These are phyloP conservation scores for Phialocephala sp. DNA, from an alignment of 2,329 filamentous ascomycete species.

Conservation along the genomic window DNA sequence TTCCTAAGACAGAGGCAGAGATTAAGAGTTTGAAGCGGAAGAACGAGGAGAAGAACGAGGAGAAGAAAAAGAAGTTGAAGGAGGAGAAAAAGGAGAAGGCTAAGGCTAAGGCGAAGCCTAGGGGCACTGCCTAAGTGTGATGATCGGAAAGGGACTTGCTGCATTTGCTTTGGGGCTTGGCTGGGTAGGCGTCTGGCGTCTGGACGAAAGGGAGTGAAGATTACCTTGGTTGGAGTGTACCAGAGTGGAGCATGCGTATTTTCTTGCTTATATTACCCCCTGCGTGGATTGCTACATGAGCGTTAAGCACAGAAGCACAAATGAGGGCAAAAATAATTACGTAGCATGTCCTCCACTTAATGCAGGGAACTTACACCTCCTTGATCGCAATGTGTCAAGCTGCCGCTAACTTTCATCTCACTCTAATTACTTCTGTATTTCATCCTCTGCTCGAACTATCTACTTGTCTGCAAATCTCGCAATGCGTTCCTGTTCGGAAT, in stretches of 20 bases:
- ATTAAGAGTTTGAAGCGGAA: conserved; percentile 89
- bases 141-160: conserved; percentile 6
- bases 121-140: conserved; percentile 45
- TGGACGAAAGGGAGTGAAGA: not conserved
- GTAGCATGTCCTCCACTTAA: too few relatives aligned
- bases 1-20: conserved; percentile 87
- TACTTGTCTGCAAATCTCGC: too few relatives aligned
- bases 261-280: not conserved
- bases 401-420: too few relatives aligned
- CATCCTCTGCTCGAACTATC: too few relatives aligned
- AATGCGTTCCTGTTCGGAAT: too few relatives aligned
- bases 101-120: conserved; percentile 84
- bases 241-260: not conserved
- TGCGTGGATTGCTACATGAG: not conserved
- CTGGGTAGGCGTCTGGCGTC: conserved; percentile 14
- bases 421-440: too few relatives aligned
- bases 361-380: too few relatives aligned
- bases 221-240: not conserved
- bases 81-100: conserved; percentile 95
- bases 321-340: not conserved
- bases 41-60: conserved; percentile 87
- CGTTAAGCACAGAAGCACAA: not conserved
- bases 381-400: too few relatives aligned
- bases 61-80: conserved; percentile 95
- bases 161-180: conserved; percentile 20